These are phyloP conservation scores for Colletotrichum sp. DNA, from an alignment of 2,329 filamentous ascomycete species.

Conservation along the genomic window DNA sequence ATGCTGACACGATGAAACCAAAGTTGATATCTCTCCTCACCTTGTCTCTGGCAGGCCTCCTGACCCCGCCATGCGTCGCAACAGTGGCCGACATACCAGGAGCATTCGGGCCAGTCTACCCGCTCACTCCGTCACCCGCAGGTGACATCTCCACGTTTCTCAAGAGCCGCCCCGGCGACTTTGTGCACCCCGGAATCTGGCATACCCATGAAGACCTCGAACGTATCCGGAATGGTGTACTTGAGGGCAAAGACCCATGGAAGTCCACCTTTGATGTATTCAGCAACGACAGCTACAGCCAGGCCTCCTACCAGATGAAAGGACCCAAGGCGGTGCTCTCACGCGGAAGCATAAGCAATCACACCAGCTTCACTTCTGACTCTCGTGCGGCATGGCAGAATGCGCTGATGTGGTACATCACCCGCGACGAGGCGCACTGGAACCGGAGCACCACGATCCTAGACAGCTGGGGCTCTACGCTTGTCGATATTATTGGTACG, in stretches of 20 bases:
- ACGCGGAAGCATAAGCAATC: slow-evolving; percentile 37
- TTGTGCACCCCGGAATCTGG: slow-evolving; percentile 12
- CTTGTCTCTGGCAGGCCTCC: neutral
- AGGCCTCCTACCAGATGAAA: slow-evolving; percentile 30
- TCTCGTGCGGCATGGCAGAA: slow-evolving; percentile 43
- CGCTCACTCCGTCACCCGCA: neutral
- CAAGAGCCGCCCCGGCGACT: slow-evolving; percentile 5
- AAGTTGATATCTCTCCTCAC: neutral
- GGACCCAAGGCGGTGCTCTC: slow-evolving; percentile 34
- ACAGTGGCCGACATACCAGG: slow-evolving; percentile 5
- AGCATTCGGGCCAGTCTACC: neutral
- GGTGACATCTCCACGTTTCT: neutral
- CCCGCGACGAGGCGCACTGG: slow-evolving; percentile 38
- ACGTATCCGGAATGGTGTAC: neutral
- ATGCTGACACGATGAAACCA: neutral
- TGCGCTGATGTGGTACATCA: slow-evolving; percentile 48
- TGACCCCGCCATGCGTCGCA: neutral
- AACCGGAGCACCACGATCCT: slow-evolving; percentile 37
- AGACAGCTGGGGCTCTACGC: slow-evolving; percentile 37
- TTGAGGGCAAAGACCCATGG: slow-evolving; percentile 6
- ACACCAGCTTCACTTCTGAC: slow-evolving; percentile 38
- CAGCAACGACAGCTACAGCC: slow-evolving; percentile 9
- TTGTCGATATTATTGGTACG: slow-evolving; percentile 36
- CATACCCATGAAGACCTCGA: slow-evolving; percentile 17
- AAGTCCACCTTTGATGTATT: neutral